Evolutionary conservation across 1,284 basidiomycete genomes (phyloP), one percentile per base, ranked within the genome.

Genomic region (Sporisorium reilianum): DNA sequence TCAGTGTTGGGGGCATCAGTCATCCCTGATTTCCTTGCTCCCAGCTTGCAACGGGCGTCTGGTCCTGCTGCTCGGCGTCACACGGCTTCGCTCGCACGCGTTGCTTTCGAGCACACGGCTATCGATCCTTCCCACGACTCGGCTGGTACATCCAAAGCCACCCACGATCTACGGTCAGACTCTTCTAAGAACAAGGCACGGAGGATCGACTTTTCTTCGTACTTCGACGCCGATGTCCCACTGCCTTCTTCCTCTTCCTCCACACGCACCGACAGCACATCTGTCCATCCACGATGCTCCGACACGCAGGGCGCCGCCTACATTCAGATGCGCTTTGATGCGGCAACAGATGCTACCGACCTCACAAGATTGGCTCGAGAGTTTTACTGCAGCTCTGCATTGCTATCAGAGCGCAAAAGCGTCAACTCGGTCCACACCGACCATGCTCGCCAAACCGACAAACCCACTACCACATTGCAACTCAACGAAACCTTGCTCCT

Each of bases 1-100:
- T 23, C 52, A 20, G 11, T 16, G 16, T n/a, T 23, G 10, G 40
- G 22, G 5, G 12, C 26, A 0, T 20, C 54, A 8, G 25, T 25
- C 14, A 14, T 64, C 1, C 61, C 50, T 11, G 67, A 70, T 45
- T 70, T 70, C 10, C 48, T 70, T 12, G 67, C 57, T 26, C 67
- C 67, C 12, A 46, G 55, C 25, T 45, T 63, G 18, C 9, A 22
- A 3, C 50, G 32, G 6, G 22, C 2, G 3, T 18, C 52, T 1
- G 4, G 28, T 4, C 34, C 16, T 10, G 11, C 18, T 44, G 11
- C 18, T 44, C 58, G 50, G 7, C 61, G 57, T 36, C 48, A 50
- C 61, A 54, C 36, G 40, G 40, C 46, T 18, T 58, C 65, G 2
- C 18, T 41, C n/a, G 42, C 55, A 11, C 50, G 32, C n/a, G 20